Conservation (phyloP, 495 filamentous ascomycete genomes). For the Zalerion maritima region DNA sequence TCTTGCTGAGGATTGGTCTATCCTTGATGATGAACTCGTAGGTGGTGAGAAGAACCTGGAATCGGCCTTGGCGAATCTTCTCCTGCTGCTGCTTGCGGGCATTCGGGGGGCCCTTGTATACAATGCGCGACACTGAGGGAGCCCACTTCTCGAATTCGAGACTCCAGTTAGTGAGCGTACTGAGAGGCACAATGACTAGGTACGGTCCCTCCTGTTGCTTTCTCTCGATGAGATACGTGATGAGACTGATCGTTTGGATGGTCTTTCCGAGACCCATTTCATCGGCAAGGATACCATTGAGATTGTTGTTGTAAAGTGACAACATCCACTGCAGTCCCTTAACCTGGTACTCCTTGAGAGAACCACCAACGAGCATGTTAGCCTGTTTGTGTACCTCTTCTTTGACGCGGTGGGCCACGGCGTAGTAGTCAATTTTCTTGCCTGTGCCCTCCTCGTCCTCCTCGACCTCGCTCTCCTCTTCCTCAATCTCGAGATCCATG, state of each 20-base stretch:
- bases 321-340: slow-evolving; percentile 99
- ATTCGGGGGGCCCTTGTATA: slow-evolving; percentile 92
- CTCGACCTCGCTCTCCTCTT: slow-evolving; percentile 43
- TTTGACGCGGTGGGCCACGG: slow-evolving; percentile 88
- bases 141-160: slow-evolving; percentile 99
- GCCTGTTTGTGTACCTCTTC: slow-evolving; percentile 80
- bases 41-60: slow-evolving; percentile 92
- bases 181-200: slow-evolving; percentile 89
- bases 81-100: slow-evolving; percentile 82
- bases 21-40: slow-evolving; percentile 99
- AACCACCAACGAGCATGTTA: slow-evolving; percentile 72
- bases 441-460: slow-evolving; percentile 57
- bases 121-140: slow-evolving; percentile 66
- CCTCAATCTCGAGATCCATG: slow-evolving; percentile 44
- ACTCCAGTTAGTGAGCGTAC: slow-evolving; percentile 97
- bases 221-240: slow-evolving; percentile 91
- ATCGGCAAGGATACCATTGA: slow-evolving; percentile 95
- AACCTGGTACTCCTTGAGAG: slow-evolving; percentile 91
- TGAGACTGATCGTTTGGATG: slow-evolving; percentile 95
- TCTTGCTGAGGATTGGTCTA: slow-evolving; percentile 80
- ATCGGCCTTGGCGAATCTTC: slow-evolving; percentile 83
- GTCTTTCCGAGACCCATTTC: slow-evolving; percentile 99
- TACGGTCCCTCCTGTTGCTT: slow-evolving; percentile 90
- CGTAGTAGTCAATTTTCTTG: slow-evolving; percentile 90
- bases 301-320: slow-evolving; percentile 97